Percentiles rank a stretch among this genome's conserved stretches.
Evolutionary conservation across 179 eudicot species (phyloP).

Genomic region (Spergularia azorica): DNA sequence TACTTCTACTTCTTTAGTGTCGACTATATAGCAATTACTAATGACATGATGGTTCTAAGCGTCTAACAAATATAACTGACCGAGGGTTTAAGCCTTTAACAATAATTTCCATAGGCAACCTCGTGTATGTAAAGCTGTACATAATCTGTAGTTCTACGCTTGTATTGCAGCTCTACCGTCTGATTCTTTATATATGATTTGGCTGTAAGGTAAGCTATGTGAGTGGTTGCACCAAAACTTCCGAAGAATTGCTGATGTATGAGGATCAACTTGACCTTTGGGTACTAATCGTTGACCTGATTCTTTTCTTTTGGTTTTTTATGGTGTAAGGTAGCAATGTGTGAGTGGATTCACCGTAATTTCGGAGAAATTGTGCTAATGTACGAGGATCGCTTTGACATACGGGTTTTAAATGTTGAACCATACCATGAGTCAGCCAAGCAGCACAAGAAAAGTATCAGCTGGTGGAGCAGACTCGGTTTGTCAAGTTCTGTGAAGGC

Average conservation of each 20-base stretch:
- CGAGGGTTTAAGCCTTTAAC: no score
- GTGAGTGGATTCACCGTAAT: conserved; percentile 86
- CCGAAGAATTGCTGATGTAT: conserved; percentile 83
- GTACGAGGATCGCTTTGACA: conserved; percentile 93
- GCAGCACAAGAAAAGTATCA: conserved; percentile 37
- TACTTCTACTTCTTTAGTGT: not conserved
- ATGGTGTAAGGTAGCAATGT: conserved; percentile 70
- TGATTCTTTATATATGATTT: conserved; percentile 24
- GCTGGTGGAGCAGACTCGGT: conserved; percentile 75
- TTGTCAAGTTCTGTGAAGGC: conserved; percentile 40
- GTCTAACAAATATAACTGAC: not conserved
- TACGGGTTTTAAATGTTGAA: conserved; percentile 57
- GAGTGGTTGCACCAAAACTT: conserved; percentile 87
- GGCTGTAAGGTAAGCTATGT: conserved; percentile 67
- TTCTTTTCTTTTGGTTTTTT: conserved; percentile 18
- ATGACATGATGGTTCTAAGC: not conserved
- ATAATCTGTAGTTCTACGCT: conserved; percentile 1
- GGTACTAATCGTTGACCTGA: conserved; percentile 55
- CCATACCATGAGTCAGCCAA: conserved; percentile 43
- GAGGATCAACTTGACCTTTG: conserved; percentile 85
- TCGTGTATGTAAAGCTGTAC: conserved; percentile 1
- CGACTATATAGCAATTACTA: not conserved
- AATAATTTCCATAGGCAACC: not conserved
- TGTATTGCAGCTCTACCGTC: not conserved
- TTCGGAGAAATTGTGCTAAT: conserved; percentile 78